Evolutionary conservation across 129 eudicot species (phyloP), one percentile per base, ranked within the genome.

Genomic region (Calendula officinalis): DNA sequence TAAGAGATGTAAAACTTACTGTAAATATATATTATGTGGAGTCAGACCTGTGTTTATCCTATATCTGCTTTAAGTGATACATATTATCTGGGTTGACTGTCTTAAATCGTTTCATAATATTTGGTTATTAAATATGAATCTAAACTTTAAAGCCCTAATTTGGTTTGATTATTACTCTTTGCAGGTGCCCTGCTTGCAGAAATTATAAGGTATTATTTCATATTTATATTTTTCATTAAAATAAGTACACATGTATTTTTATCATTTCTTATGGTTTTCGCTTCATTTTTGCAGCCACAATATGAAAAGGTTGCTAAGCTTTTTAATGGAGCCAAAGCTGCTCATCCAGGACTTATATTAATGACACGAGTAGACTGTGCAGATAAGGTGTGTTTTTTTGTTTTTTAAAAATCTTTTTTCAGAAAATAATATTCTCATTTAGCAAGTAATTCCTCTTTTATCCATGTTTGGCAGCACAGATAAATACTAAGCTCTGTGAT

Each of bases 161-260:
- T 46, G 52, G 43, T 66, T 36, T 51, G 30, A 44, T 48, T 35
- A 12, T 66, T 58, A 39, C 68, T 56, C 62, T 75, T 78, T 79
- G 81, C 79, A 91, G 98, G 98, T 91, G 98, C 48, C 98, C 98
- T 0, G 98, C 98, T 76, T 91, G 98, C 84, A 83, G 98, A 79
- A 91, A 91, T 47, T 91, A 91, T 67, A 91, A 91, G 96, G 98
- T 91, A 78, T 22, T 2, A 22, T 38, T 30, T 60, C 22, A 60
- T 11, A 6, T 45, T 17, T 68, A 11, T 32, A 38, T 62, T 46
- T 33, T 43, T 44, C 39, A 64, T 14, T 61, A 13, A 49, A 33
- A 32, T 62, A 13, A 42, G 55, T 60, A 11, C 33, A 3, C 12
- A 35, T 45, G 15, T 67, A 39, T 64, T 56, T 64, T 15, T 58